phyloP scores from a whole-genome alignment of 805 yeast genomes.

The Maudiozyma bulderi region DNA sequence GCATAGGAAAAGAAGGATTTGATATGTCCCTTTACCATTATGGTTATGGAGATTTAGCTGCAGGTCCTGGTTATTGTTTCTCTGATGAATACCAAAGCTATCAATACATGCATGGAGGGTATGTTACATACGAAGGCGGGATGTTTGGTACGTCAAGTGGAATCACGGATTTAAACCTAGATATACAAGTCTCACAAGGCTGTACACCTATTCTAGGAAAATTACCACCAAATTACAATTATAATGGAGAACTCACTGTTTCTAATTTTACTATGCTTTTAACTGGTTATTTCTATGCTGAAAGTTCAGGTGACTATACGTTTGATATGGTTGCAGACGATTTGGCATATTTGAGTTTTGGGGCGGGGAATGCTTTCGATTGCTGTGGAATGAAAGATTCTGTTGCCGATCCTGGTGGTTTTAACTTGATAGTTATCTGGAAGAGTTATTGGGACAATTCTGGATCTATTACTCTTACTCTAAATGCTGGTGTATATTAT shows the following conservation, averaged over 20 bases:
- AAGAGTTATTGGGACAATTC: constrained; percentile 8
- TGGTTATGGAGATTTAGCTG: background rate
- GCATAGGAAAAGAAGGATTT: background rate
- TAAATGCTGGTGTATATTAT: background rate
- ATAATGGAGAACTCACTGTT: background rate
- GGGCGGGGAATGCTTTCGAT: background rate
- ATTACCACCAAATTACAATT: background rate
- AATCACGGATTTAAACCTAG: background rate
- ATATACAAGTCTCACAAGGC: background rate
- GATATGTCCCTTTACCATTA: background rate
- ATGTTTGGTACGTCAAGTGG: background rate
- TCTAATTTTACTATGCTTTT: background rate
- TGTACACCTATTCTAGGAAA: background rate
- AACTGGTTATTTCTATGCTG: background rate
- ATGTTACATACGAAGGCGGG: background rate
- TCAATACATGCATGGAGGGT: background rate
- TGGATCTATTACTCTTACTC: background rate
- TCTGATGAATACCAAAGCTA: background rate
- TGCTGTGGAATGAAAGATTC: constrained; percentile 2
- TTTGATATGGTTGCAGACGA: background rate
- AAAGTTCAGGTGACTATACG: background rate
- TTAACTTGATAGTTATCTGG: constrained; percentile 12
- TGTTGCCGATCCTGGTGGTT: constrained; percentile 5
- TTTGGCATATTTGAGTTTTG: background rate
- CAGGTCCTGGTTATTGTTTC: background rate